Conservation (phyloP, 2,329 filamentous ascomycete species). For the Huntiella decipiens region DNA sequence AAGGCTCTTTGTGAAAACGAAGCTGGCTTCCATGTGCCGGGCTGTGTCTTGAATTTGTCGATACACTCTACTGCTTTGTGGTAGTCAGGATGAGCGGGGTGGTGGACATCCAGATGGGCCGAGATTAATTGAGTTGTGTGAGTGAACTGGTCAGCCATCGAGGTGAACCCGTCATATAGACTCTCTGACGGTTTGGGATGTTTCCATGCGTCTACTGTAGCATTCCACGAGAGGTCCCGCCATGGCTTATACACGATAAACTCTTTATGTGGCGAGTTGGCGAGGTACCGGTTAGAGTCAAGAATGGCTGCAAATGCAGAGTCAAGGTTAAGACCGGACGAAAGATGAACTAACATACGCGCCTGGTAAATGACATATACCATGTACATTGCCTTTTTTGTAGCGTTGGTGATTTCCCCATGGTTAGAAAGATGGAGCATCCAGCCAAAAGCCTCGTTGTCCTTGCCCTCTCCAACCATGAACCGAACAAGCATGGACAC, state of each 20-base stretch:
- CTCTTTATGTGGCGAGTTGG: slow-evolving; percentile 17
- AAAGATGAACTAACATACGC: slow-evolving; percentile 16
- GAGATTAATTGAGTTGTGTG: slow-evolving; percentile 24
- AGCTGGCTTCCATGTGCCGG: neutral
- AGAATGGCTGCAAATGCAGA: slow-evolving; percentile 29
- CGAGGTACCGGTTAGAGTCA: slow-evolving; percentile 26
- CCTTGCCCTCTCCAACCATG: slow-evolving; percentile 31
- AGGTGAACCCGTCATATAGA: slow-evolving; percentile 34
- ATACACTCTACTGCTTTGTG: slow-evolving; percentile 29
- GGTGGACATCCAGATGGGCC: slow-evolving; percentile 35
- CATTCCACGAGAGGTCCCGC: slow-evolving; percentile 29
- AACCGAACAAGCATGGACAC: slow-evolving; percentile 27
- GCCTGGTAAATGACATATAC: slow-evolving; percentile 25
- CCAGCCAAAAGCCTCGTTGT: slow-evolving; percentile 35
- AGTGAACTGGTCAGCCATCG: slow-evolving; percentile 21
- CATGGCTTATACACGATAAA: slow-evolving; percentile 24
- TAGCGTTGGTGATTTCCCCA: slow-evolving; percentile 12
- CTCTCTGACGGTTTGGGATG: slow-evolving; percentile 25
- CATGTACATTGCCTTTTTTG: slow-evolving; percentile 16
- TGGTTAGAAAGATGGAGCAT: slow-evolving; percentile 23
- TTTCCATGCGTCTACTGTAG: slow-evolving; percentile 31
- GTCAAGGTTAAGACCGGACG: slow-evolving; percentile 24
- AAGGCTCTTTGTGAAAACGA: neutral
- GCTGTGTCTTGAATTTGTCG: slow-evolving; percentile 11
- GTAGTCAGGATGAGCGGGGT: slow-evolving; percentile 31